Evolutionary conservation across 192 early-diverging fungal genomes (phyloP).

Genomic region (Backusella tarrabulga): DNA sequence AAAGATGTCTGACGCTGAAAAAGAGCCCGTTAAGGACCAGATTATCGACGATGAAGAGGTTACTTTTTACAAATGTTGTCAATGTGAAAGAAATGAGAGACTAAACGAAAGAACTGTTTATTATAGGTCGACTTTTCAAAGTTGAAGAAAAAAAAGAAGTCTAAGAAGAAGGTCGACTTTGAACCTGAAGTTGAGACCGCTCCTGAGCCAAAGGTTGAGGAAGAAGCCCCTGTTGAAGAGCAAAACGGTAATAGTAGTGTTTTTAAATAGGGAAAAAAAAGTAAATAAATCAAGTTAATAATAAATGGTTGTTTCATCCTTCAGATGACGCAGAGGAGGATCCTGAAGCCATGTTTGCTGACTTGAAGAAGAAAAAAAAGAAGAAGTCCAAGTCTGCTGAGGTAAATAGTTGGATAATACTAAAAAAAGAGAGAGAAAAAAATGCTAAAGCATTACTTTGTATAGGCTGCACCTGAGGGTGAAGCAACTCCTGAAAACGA

Average conservation of each 20-base stretch:
- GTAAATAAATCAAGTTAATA: neutral
- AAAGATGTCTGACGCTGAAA: constrained; percentile 43
- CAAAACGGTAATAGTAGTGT: neutral
- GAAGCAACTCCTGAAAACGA: constrained; percentile 42
- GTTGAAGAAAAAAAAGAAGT: constrained; percentile 67
- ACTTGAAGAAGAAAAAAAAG: constrained; percentile 91
- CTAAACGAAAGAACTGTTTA: neutral
- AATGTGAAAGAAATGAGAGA: neutral
- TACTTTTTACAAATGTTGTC: neutral
- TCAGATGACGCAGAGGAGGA: constrained; percentile 47
- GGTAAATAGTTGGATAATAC: neutral
- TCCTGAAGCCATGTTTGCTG: constrained; percentile 68
- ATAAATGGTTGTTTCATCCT: neutral
- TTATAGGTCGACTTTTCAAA: constrained; percentile 37
- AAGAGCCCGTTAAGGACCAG: constrained; percentile 34
- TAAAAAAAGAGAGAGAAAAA: too few relatives aligned
- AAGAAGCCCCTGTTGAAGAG: constrained; percentile 6
- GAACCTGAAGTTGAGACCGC: constrained; percentile 38
- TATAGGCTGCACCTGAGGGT: constrained; percentile 46
- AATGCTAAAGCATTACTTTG: neutral
- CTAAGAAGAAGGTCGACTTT: constrained; percentile 55
- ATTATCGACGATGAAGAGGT: constrained; percentile 37
- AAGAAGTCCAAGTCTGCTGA: constrained; percentile 49
- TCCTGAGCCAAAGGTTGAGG: constrained; percentile 13
- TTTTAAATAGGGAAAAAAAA: neutral